A percentile compares a stretch with the other conserved stretches of the same genome.
Evolutionary conservation across 176 grass and related monocot species (phyloP).

Genomic region (Phoenix dactylifera): DNA sequence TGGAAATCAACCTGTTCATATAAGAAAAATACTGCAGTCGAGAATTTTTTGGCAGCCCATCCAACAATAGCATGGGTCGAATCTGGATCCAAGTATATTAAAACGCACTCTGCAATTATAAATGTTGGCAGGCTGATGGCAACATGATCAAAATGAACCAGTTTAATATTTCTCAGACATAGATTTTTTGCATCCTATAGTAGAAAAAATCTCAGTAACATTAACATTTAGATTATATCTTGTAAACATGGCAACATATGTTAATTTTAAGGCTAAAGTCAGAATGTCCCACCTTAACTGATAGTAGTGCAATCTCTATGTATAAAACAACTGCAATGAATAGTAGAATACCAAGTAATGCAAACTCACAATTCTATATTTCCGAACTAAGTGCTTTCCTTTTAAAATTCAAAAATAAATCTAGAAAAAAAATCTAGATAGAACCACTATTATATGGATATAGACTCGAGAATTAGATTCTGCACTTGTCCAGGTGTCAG

Average conservation of each 20-base stretch:
- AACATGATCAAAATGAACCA: slow-evolving; percentile 34
- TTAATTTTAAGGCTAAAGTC: slow-evolving; percentile 3
- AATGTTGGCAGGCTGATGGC: slow-evolving; percentile 87
- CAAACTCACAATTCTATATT: too few relatives aligned
- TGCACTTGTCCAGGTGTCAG: too few relatives aligned
- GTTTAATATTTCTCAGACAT: slow-evolving; percentile 12
- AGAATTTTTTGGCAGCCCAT: slow-evolving; percentile 81
- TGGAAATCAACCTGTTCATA: slow-evolving; percentile 70
- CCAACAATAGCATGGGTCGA: slow-evolving; percentile 58
- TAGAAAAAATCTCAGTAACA: not conserved
- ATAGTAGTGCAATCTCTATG: too few relatives aligned
- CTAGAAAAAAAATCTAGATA: too few relatives aligned
- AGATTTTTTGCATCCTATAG: not conserved
- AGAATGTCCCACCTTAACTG: too few relatives aligned
- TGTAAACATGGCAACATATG: not conserved
- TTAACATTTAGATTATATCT: not conserved
- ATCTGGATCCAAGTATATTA: slow-evolving; percentile 89
- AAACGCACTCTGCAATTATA: slow-evolving; percentile 99
- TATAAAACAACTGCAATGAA: too few relatives aligned
- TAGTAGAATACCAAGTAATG: too few relatives aligned
- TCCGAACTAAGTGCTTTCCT: too few relatives aligned
- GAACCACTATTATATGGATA: too few relatives aligned
- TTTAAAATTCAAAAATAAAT: too few relatives aligned
- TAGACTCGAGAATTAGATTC: too few relatives aligned
- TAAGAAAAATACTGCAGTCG: slow-evolving; percentile 75